A percentile compares a stretch with the other conserved stretches of the same genome.
phyloP scores from a whole-genome alignment of 495 filamentous ascomycete species.

The Poronia punctata region DNA sequence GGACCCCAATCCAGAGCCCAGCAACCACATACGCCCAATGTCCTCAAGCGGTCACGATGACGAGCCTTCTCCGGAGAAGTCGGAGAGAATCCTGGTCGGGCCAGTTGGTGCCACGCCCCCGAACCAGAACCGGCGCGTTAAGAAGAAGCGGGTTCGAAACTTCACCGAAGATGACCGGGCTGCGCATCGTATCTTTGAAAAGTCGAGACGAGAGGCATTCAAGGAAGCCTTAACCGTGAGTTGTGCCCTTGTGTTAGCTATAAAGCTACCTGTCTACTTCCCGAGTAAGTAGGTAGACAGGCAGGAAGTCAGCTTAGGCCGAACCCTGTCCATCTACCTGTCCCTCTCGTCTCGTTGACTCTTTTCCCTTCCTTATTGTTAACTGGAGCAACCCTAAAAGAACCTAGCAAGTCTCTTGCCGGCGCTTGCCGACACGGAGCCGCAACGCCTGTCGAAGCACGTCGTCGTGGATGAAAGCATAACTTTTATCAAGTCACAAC shows the following conservation, averaged over 20 bases:
- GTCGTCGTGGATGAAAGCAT: slow-evolving; percentile 20
- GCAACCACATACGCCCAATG: slow-evolving; percentile 8
- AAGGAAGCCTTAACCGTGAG: slow-evolving; percentile 20
- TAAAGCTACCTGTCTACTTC: too few species aligned
- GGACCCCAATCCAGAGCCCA: slow-evolving; percentile 5
- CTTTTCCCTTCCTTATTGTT: not conserved
- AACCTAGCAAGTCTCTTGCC: slow-evolving; percentile 21
- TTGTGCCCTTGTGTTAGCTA: too few species aligned
- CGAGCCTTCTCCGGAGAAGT: slow-evolving; percentile 6
- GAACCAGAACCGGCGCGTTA: slow-evolving; percentile 5
- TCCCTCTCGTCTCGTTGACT: not conserved
- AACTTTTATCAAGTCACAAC: slow-evolving; percentile 14
- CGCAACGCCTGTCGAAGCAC: slow-evolving; percentile 19
- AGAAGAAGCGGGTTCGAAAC: slow-evolving; percentile 20
- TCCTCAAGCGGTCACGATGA: slow-evolving; percentile 15
- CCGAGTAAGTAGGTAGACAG: too few species aligned
- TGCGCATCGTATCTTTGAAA: slow-evolving; percentile 20
- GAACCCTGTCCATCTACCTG: too few species aligned
- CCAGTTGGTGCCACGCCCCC: slow-evolving; percentile 1
- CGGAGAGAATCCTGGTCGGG: slow-evolving; percentile 2
- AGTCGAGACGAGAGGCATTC: slow-evolving; percentile 20
- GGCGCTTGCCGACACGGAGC: slow-evolving; percentile 15
- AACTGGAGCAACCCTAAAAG: slow-evolving; percentile 7
- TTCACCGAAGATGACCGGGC: slow-evolving; percentile 21
- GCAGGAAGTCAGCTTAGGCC: too few species aligned